Base-by-base conservation (phyloP, 225 moss, liverwort and hornwort species). In the Polytrichum formosum region DNA sequence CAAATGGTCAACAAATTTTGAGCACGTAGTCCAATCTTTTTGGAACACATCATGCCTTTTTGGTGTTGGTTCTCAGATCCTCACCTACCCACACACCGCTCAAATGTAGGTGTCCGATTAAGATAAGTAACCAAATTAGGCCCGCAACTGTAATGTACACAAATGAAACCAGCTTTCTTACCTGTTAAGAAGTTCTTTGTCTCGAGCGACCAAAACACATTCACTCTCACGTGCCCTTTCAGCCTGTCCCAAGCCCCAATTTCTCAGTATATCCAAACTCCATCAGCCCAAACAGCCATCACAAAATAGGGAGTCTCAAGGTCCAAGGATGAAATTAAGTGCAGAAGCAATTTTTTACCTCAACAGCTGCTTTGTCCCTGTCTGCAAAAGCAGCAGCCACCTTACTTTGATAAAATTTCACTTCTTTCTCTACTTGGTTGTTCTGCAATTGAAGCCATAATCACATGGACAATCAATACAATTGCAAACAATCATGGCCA, bases 351-450 rank as follows among this genome's bases (percentile, higher is more conserved):
- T 46, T 72, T 75, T 85, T 74, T 37, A 96, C 93, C 93, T 96
- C 93, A 69, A 91, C 71, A 70, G 84, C 55, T 59, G 93, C 93
- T 74, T 89, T 93, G 84, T 96, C 96, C 74, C 96, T 81, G 70
- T 91, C 93, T 55, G 79, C 82, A 80, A 91, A 89, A 54, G 91
- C 87, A 81, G 76, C 81, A 33, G 93, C 87, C 84, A 93, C 91
- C 77, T 91, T 90, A 69, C 84, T 84, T 80, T 93, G 96, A 76
- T 91, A 96, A 72, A 87, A 96, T 77, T 96, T 96, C 71, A 96
- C 96, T 75, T 96, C 96, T 74, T 90, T 90, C 74, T 96, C 91
- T 35, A 93, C 82, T 81, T 84, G 90, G 70, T 78, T 87, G 75
- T 76, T 93, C 96, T 96, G 83, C 71, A 0, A 16, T 46, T 2